A percentile compares a stretch with the other conserved stretches of the same genome.
Conservation (phyloP, 2,329 filamentous ascomycete species). For the Rhynchosporium agropyri region DNA sequence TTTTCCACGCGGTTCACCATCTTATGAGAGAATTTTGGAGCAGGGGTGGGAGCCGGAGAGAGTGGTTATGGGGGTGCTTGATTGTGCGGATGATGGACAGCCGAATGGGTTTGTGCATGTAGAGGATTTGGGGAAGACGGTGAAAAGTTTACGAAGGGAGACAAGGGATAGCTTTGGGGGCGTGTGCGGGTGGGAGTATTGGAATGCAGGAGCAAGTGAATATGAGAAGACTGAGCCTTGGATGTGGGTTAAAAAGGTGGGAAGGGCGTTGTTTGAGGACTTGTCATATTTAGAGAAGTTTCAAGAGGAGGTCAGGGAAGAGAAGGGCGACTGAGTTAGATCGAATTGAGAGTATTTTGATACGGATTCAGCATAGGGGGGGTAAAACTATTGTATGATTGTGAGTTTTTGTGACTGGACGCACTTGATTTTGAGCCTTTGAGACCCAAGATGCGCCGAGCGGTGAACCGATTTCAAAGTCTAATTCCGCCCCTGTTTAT, state of each 20-base stretch:
- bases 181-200: conserved; percentile 93
- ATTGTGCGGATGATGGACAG: conserved; percentile 70
- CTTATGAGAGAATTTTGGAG: conserved; percentile 54
- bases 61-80: conserved; percentile 78
- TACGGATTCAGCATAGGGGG: too few relatives aligned
- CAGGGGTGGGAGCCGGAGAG: conserved; percentile 72
- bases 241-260: conserved; percentile 73
- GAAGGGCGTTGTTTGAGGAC: conserved; percentile 28
- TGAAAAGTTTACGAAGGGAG: conserved; percentile 55
- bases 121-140: conserved; percentile 55
- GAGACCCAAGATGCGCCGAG: not conserved
- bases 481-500: not conserved
- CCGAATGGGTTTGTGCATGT: conserved; percentile 60
- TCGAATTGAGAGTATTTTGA: too few relatives aligned
- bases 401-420: too few relatives aligned
- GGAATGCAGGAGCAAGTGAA: conserved; percentile 66
- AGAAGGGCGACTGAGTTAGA: conserved; percentile 2
- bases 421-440: not conserved
- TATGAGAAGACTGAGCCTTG: conserved; percentile 64
- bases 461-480: too few relatives aligned
- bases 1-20: conserved; percentile 48
- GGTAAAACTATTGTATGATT: too few relatives aligned
- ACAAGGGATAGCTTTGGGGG: conserved; percentile 60
- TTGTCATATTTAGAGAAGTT: not conserved
- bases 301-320: not conserved